These are phyloP conservation scores for Lactuca sativa DNA, from an alignment of 129 eudicot genomes.

Conservation along the genomic window DNA sequence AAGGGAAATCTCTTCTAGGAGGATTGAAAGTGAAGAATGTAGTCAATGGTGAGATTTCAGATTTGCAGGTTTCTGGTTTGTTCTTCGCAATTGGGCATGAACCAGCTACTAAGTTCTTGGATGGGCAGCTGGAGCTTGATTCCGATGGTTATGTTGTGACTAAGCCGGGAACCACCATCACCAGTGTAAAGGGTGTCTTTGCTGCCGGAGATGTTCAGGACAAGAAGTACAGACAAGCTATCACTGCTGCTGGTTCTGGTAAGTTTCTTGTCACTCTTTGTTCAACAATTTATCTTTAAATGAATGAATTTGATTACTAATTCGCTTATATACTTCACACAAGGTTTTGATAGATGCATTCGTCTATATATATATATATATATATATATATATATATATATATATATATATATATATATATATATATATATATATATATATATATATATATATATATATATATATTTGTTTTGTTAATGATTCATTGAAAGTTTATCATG, in stretches of 20 bases:
- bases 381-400: too few relatives aligned
- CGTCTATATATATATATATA: too few relatives aligned
- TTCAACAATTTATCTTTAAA: neutral
- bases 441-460: too few relatives aligned
- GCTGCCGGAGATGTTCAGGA: slow-evolving; percentile 99
- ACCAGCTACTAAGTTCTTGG: slow-evolving; percentile 91
- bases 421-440: too few relatives aligned
- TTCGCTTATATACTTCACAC: neutral
- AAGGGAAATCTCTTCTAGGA: slow-evolving; percentile 49
- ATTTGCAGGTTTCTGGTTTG: slow-evolving; percentile 74
- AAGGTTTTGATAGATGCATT: neutral
- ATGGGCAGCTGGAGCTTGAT: slow-evolving; percentile 84
- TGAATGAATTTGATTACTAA: neutral
- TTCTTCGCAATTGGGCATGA: slow-evolving; percentile 98
- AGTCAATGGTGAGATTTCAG: slow-evolving; percentile 63
- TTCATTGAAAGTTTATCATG: neutral
- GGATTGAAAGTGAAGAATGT: slow-evolving; percentile 90
- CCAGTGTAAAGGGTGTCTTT: slow-evolving; percentile 90
- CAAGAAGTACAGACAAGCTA: slow-evolving; percentile 94
- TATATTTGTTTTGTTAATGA: slow-evolving; percentile 2
- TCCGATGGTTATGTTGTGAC: slow-evolving; percentile 85
- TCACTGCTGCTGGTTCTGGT: slow-evolving; percentile 98
- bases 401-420: too few relatives aligned
- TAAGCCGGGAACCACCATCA: slow-evolving; percentile 71
- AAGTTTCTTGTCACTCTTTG: slow-evolving; percentile 10